Conservation (phyloP, 768 basidiomycete genomes). For the Mycena latifolia region DNA sequence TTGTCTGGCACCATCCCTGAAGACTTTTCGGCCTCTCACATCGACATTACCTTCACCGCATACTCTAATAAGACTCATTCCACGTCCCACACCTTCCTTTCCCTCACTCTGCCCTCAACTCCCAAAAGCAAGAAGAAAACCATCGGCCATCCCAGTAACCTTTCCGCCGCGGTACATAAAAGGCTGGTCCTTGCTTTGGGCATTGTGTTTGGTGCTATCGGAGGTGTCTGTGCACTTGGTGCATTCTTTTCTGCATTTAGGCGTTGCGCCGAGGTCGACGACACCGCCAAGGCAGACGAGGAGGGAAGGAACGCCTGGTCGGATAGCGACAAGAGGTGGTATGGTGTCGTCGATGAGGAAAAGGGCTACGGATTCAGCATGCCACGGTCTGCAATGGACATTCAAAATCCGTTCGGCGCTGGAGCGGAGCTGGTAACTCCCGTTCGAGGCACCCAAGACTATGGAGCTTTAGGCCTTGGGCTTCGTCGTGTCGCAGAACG, state of each 20-base stretch:
- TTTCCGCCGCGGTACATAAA: slow-evolving; percentile 58
- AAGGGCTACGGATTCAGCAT: slow-evolving; percentile 37
- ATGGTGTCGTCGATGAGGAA: slow-evolving; percentile 61
- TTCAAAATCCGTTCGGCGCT: slow-evolving; percentile 33
- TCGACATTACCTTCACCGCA: slow-evolving; percentile 73
- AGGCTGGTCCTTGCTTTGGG: slow-evolving; percentile 69
- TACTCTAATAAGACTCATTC: slow-evolving; percentile 76
- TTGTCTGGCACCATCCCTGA: slow-evolving; percentile 70
- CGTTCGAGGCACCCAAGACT: slow-evolving; percentile 35
- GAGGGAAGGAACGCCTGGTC: slow-evolving; percentile 70
- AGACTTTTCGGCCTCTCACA: slow-evolving; percentile 54
- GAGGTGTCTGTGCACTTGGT: slow-evolving; percentile 67
- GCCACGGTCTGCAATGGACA: slow-evolving; percentile 39
- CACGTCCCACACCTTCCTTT: slow-evolving; percentile 74
- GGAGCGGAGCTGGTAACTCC: slow-evolving; percentile 33
- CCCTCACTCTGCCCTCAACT: slow-evolving; percentile 58
- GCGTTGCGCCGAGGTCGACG: slow-evolving; percentile 67
- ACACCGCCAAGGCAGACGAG: slow-evolving; percentile 71
- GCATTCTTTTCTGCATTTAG: slow-evolving; percentile 68
- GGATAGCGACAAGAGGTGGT: slow-evolving; percentile 78
- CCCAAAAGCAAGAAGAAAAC: slow-evolving; percentile 53
- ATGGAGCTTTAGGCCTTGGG: slow-evolving; percentile 58
- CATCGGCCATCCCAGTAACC: slow-evolving; percentile 47
- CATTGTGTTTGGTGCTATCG: slow-evolving; percentile 72
- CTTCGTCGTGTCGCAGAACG: slow-evolving; percentile 64